phyloP scores from a whole-genome alignment of 1,284 basidiomycete genomes.

The Pseudozyma hubeiensis region DNA sequence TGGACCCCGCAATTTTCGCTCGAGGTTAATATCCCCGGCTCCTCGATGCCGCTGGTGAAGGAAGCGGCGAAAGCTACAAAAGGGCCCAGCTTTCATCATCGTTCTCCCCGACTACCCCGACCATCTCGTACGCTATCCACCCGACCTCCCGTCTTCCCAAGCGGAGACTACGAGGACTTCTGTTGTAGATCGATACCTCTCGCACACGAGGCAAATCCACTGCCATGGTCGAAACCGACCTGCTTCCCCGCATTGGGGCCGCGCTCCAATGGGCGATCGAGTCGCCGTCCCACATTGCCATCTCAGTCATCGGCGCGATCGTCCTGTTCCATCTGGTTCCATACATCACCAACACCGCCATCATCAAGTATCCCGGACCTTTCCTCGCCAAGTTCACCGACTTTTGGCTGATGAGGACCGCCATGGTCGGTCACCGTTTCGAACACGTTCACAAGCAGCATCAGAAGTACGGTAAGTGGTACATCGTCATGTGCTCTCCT shows the following conservation, averaged over 20 bases:
- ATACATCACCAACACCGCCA: conserved; percentile 39
- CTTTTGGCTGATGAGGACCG: conserved; percentile 79
- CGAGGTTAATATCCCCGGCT: no score
- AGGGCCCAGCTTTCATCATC: not conserved
- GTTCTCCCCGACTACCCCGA: not conserved
- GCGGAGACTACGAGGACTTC: not conserved
- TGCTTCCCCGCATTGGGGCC: conserved; percentile 27
- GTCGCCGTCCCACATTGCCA: conserved; percentile 32
- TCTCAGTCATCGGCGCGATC: conserved; percentile 39
- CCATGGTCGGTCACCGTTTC: conserved; percentile 79
- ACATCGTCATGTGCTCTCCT: not conserved
- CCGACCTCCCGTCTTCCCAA: no score
- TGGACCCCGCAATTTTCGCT: not conserved
- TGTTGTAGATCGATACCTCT: not conserved
- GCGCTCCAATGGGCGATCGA: conserved; percentile 37
- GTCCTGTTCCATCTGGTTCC: conserved; percentile 47
- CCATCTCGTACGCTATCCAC: no score
- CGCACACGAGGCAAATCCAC: not conserved
- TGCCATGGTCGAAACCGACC: conserved; percentile 47
- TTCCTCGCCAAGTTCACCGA: conserved; percentile 80
- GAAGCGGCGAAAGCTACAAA: not conserved
- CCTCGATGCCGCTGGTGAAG: no score
- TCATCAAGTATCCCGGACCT: conserved; percentile 76
- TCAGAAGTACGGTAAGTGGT: conserved; percentile 76
- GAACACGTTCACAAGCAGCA: conserved; percentile 82